Base-by-base conservation (phyloP, 768 basidiomycete species). In the Asterophora lycoperdoides region DNA sequence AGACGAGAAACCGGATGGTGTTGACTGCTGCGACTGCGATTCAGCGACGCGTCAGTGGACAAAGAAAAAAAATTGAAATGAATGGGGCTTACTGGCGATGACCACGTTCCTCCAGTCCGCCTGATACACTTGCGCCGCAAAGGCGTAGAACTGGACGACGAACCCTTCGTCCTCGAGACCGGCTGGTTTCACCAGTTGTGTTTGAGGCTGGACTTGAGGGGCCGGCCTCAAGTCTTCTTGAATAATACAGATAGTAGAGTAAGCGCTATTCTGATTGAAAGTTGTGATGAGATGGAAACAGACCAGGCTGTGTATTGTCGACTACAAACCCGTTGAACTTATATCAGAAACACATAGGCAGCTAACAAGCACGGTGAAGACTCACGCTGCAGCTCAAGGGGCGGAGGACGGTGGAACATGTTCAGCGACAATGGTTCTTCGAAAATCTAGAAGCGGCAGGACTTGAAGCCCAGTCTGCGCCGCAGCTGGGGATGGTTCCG, bases 21-120 rank as follows among this genome's bases (percentile, higher is more conserved):
- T 74, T 72, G 56, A 73, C 60, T 42, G 60, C 65, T 52, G 69
- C 66, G 57, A 74, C 72, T 70, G 50, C 2, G 6, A 37, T 29
- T 20, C 34, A 50, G 4, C 46, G 20, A 23, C 30, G 41, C 3
- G 18, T 3, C 39, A 13, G 14, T 9, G 30, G 26, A 32, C 17
- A 9, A 5, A n/a, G 39, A 17, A 29, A 9, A 8, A 42, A 39
- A 26, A 23, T 6, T 26, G 40, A 33, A 44, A 60, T 66, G 18
- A 23, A 23, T 23, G 23, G 6, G 3, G 23, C 23, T 23, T 51
- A 70, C 69, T 63, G 53, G 64, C 67, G 53, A 72, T 65, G 53
- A 73, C 65, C 49, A 63, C 58, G 53, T 70, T 73, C 56, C 68
- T 65, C 71, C 72, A 74, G 49, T 68, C 68, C 20, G 64, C 65